Evolutionary conservation across 768 basidiomycete species (phyloP), one percentile per base, ranked within the genome.

Genomic region (Cantharellus cinnabarinus): DNA sequence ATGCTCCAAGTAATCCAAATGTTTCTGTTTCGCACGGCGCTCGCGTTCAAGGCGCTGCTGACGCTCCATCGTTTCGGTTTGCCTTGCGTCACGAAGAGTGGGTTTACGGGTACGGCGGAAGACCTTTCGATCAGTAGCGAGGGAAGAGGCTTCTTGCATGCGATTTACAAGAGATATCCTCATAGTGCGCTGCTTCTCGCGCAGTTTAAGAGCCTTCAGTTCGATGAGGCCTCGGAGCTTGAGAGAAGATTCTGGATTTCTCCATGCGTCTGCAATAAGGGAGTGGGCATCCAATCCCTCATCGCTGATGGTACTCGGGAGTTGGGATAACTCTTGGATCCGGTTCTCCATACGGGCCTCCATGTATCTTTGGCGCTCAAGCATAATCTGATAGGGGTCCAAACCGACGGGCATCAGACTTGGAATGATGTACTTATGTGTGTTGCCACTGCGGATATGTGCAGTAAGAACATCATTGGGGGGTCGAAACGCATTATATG

Each of bases 31-130:
- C 50, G 91, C 91, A 41, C 89, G 82, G 34, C 83, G 82, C 71
- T 98, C 94, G 29, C 95, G 82, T 61, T 98, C 94, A 7, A 78
- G 75, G 38, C 93, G 83, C 68, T 98, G 95, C 68, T 85, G 83
- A 60, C 89, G 79, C 71, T 99, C 95, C 3, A 85, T 77, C 61
- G 81, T 79, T 70, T 98, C 94, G 1, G 89, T 93, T 70, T 77
- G 77, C 51, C 89, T 83, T 37, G 89, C 89, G 67, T 98, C 93
- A 20, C 89, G 82, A 57, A 94, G 74, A 3, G 81, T 82, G 2
- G 85, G 86, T 66, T 91, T 94, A 63, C 89, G 80, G 51, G 78
- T 77, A 37, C 88, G 79, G 35, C 90, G 82, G 79, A 94, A 95
- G 67, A 91, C 89, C 5, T 82, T 76, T 44, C 94, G 86, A 71